Conservation (phyloP, 257 asterid genomes). For the Plantago elongata region DNA sequence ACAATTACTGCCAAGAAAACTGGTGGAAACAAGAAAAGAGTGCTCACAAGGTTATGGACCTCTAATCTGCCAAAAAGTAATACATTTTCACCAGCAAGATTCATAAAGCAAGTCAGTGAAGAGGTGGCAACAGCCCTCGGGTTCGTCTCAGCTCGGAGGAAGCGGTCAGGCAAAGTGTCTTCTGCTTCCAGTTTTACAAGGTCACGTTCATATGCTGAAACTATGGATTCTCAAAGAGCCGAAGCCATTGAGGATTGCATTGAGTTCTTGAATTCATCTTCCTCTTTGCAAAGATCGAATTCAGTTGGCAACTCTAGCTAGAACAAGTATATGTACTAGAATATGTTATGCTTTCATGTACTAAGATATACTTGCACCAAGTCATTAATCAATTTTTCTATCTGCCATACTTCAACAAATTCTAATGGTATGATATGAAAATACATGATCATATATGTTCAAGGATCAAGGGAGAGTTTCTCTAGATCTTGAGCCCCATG, state of each 20-base stretch:
- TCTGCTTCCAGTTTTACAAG: conserved; percentile 35
- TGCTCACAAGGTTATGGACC: conserved; percentile 25
- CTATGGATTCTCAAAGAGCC: conserved; percentile 71
- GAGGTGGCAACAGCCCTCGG: conserved; percentile 52
- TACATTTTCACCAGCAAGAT: conserved; percentile 34
- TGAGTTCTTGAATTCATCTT: conserved; percentile 75
- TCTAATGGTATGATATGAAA: conserved; percentile 3
- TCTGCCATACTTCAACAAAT: conserved; percentile 8
- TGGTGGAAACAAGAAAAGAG: conserved; percentile 30
- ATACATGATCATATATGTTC: conserved; percentile 20
- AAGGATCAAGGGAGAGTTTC: conserved; percentile 49
- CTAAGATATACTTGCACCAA: conserved; percentile 20
- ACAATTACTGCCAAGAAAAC: neutral
- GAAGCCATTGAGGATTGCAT: conserved; percentile 93
- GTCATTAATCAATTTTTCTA: neutral
- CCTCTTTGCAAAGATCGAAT: conserved; percentile 54
- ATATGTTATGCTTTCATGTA: conserved; percentile 8
- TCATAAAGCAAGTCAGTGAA: conserved; percentile 47
- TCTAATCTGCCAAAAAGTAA: conserved; percentile 35
- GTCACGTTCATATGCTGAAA: conserved; percentile 72
- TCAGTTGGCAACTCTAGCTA: conserved; percentile 57
- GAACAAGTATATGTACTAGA: conserved; percentile 11
- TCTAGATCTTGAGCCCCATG: conserved; percentile 65
- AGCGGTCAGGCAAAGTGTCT: conserved; percentile 46
- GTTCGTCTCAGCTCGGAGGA: conserved; percentile 30